Conservation (phyloP, 306 rosid genomes). For the Sicyos edulis region DNA sequence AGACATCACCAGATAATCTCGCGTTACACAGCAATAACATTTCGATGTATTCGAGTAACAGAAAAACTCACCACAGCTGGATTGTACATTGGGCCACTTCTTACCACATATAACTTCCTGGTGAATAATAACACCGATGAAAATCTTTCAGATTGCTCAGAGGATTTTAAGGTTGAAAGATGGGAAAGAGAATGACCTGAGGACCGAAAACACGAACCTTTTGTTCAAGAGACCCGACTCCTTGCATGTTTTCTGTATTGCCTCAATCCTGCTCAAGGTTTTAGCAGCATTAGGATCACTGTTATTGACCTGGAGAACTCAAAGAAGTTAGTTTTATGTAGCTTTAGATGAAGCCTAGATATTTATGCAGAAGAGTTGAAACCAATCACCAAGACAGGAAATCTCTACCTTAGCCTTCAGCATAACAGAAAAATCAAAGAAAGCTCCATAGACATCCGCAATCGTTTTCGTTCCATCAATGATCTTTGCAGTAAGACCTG, state of each 20-base stretch:
- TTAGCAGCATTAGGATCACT: constrained; percentile 80
- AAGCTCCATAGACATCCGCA: constrained; percentile 84
- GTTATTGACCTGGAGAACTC: constrained; percentile 59
- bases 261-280: constrained; percentile 70
- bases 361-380: constrained; percentile 13
- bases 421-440: constrained; percentile 75
- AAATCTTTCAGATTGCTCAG: constrained; percentile 23
- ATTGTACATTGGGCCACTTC: constrained; percentile 31
- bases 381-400: not conserved
- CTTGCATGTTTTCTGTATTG: constrained; percentile 68
- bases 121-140: constrained; percentile 20
- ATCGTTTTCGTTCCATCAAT: constrained; percentile 76
- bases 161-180: not conserved
- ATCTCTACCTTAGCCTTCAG: constrained; percentile 68
- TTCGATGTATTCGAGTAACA: not conserved
- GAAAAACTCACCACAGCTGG: constrained; percentile 38
- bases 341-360: not conserved
- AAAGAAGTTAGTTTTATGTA: not conserved
- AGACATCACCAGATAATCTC: constrained; percentile 18
- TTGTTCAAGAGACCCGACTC: constrained; percentile 64
- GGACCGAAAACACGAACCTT: constrained; percentile 35
- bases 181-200: not conserved
- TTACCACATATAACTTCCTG: constrained; percentile 44
- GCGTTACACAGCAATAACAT: not conserved
- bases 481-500: constrained; percentile 93